Percentiles rank a stretch among this genome's conserved stretches.
Evolutionary conservation across 306 rosid species (phyloP).

Genomic region (Quillaja saponaria): DNA sequence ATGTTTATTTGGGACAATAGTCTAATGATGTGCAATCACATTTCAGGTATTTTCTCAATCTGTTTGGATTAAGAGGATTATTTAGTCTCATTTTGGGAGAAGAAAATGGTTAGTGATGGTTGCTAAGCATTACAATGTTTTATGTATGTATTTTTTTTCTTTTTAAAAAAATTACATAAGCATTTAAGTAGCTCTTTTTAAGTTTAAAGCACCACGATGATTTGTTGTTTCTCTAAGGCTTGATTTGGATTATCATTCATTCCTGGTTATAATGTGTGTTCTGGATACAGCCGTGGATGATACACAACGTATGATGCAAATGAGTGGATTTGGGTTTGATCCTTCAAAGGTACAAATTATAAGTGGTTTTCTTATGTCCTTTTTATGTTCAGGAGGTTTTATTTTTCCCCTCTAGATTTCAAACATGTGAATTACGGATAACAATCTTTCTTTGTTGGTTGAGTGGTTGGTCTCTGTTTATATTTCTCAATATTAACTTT

Average conservation of each 20-base stretch:
- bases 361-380: slow-evolving; percentile 6
- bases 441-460: too few relatives aligned
- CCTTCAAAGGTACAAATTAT: slow-evolving; percentile 74
- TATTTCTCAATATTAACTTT: too few relatives aligned
- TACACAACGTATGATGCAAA: slow-evolving; percentile 98
- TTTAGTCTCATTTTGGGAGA: slow-evolving; percentile 98
- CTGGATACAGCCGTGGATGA: slow-evolving; percentile 86
- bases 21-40: slow-evolving; percentile 14
- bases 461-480: too few relatives aligned
- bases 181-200: too few relatives aligned
- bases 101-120: slow-evolving; percentile 83
- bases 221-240: not conserved
- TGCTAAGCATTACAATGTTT: not conserved
- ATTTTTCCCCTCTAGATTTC: slow-evolving; percentile 9
- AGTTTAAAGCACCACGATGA: too few relatives aligned
- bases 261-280: slow-evolving; percentile 17
- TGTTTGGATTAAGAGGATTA: slow-evolving; percentile 94
- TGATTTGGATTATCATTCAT: slow-evolving; percentile 15
- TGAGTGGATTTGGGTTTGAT: slow-evolving; percentile 96
- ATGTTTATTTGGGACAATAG: slow-evolving; percentile 22
- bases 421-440: not conserved
- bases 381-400: slow-evolving; percentile 24
- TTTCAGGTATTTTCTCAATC: slow-evolving; percentile 94
- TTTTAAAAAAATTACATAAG: too few relatives aligned
- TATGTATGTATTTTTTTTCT: slow-evolving; percentile 3